Evolutionary conservation across 768 basidiomycete species (phyloP), one percentile per base, ranked within the genome.

Genomic region (Suillus ampliporus): DNA sequence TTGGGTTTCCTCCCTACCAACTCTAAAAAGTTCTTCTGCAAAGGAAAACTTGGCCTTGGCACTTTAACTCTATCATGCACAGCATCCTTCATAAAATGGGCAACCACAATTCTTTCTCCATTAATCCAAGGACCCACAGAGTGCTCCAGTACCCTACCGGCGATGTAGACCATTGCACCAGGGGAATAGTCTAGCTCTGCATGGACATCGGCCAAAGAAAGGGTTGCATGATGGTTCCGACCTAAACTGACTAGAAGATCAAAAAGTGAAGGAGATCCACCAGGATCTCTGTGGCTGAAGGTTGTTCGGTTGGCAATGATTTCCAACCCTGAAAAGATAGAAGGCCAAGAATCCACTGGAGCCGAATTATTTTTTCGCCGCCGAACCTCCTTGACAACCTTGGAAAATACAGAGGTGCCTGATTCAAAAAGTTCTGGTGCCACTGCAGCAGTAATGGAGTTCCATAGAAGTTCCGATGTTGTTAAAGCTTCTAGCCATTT

Each of bases 111-210:
- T 38, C 57, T 57, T 57, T 57, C 57, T 17, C 57, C 57, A n/a
- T 43, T 57, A 14, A 13, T 40, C 57, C 57, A 57, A 8, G 13
- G 35, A 15, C 34, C 23, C 5, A 43, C 57, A 35, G 28, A 21
- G 28, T 53, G 52, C 7, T 60, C 62, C 43, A 65, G 66, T 37
- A 66, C 68, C 31, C 31, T 31, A 31, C 31, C 31, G 31, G 31
- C 31, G 31, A 31, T 31, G 31, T 31, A 31, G 31, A 1, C 72
- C 73, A 74, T 1, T 62, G 54, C 2, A 73, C 63, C 0, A 73
- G 61, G 58, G 31, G 31, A 31, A 31, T 31, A 31, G 31, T 31
- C 31, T 31, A 31, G 31, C 31, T 31, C 31, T 31, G 31, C 31
- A 31, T 31, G 31, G 6, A 31, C 31, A 43, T 61, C 50, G 17